Base-by-base conservation (phyloP, 1,139 yeast species). In the Yamadazyma kanchanaburiensis region DNA sequence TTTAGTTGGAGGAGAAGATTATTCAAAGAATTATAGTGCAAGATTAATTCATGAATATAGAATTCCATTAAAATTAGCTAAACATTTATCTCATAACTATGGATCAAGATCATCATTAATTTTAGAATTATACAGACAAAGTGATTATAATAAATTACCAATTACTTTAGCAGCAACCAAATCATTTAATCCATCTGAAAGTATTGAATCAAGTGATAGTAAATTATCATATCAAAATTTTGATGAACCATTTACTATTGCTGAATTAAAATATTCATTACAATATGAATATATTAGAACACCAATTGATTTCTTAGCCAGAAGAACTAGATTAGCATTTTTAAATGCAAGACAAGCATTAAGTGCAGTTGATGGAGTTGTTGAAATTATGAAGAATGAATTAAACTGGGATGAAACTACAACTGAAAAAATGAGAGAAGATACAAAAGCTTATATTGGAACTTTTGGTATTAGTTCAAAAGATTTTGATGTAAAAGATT, bases 311-410 rank as follows among this genome's bases (percentile, higher is more conserved):
- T 88, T 89, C 70, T 70, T 89, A 43, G 88, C 95, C 34, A 82
- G 97, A 68, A 82, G 97, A 70, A 82, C 94, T 33, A 80, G 97
- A 61, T 77, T 87, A 55, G 96, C 96, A 2, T 89, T 88, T 67
- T 70, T 89, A 54, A 89, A 89, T 61, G 87, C 94, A 27, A 78
- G 79, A 56, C 91, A 85, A 45, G 95, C 97, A 17, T 64, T 80
- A 42, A 70, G 64, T 37, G 86, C 94, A 9, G 80, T 89, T 33
- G 95, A 88, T 39, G 83, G 83, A 38, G 95, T 89, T 26, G 88
- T 86, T 34, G 85, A 83, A 46, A 72, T 87, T 40, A 84, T 89
- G 94, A 86, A 79, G 45, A 64, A 74, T 33, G 94, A 85, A 55
- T 70, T 84, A 39, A 62, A 74, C 27, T 89, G 97, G 97, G 74